These are phyloP conservation scores for Pugionium cornutum DNA, from an alignment of 345 rosid species.

Conservation along the genomic window DNA sequence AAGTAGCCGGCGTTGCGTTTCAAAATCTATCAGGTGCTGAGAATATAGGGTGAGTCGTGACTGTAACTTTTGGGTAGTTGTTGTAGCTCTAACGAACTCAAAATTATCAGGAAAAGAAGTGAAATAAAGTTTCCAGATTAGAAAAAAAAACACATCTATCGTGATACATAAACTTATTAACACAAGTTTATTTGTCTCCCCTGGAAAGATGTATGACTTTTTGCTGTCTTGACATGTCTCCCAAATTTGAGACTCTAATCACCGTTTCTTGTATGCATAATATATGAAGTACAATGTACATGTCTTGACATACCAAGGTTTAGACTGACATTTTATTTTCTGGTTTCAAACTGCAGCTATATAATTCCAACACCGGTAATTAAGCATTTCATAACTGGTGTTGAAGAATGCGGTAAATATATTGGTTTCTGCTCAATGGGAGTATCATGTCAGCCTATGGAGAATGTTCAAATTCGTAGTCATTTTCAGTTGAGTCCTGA, in stretches of 20 bases:
- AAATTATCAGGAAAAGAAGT: neutral
- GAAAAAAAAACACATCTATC: neutral
- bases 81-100: neutral
- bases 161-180: neutral
- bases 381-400: slow-evolving; percentile 70
- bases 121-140: neutral
- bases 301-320: slow-evolving; percentile 4
- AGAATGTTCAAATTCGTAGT: slow-evolving; percentile 74
- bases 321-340: neutral
- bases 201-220: neutral
- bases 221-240: slow-evolving; percentile 3
- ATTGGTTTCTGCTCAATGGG: slow-evolving; percentile 84
- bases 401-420: slow-evolving; percentile 70
- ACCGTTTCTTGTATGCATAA: neutral
- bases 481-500: slow-evolving; percentile 60
- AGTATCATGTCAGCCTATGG: slow-evolving; percentile 78
- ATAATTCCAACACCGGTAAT: slow-evolving; percentile 87
- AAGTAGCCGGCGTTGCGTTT: slow-evolving; percentile 89
- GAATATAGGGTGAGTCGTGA: slow-evolving; percentile 75
- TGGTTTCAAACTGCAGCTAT: slow-evolving; percentile 54
- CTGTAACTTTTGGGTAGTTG: neutral
- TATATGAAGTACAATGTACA: neutral
- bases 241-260: neutral
- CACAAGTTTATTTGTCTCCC: neutral
- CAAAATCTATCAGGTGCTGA: slow-evolving; percentile 93